Evolutionary conservation across 2,329 filamentous ascomycete genomes (phyloP).

Genomic region (Pseudogymnoascus sp.): DNA sequence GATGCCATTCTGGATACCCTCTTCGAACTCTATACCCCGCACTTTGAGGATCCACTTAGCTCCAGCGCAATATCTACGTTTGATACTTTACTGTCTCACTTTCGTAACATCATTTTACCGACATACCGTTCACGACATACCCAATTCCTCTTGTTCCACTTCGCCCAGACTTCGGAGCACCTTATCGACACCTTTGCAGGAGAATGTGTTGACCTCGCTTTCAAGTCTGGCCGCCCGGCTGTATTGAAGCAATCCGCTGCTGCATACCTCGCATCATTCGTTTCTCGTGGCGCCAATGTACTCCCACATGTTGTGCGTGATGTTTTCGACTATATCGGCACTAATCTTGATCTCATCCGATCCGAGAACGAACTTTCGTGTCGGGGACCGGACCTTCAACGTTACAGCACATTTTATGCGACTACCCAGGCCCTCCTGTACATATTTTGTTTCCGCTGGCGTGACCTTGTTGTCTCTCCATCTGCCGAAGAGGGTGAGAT

Average conservation of each 20-base stretch:
- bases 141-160: slow-evolving; percentile 94
- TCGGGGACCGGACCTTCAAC: slow-evolving; percentile 70
- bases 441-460: slow-evolving; percentile 93
- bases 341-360: slow-evolving; percentile 71
- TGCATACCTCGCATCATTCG: slow-evolving; percentile 90
- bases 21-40: slow-evolving; percentile 72
- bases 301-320: slow-evolving; percentile 68
- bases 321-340: slow-evolving; percentile 72
- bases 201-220: slow-evolving; percentile 65
- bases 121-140: slow-evolving; percentile 89
- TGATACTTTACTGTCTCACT: slow-evolving; percentile 75
- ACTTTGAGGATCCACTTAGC: slow-evolving; percentile 62
- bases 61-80: slow-evolving; percentile 66
- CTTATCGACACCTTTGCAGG: slow-evolving; percentile 79
- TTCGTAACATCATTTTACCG: slow-evolving; percentile 79
- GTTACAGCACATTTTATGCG: slow-evolving; percentile 63
- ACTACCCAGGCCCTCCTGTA: slow-evolving; percentile 64
- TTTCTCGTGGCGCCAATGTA: slow-evolving; percentile 81
- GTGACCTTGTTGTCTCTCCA: slow-evolving; percentile 66
- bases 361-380: slow-evolving; percentile 64
- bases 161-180: slow-evolving; percentile 71
- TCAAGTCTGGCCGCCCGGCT: slow-evolving; percentile 55
- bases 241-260: slow-evolving; percentile 77
- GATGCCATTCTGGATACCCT: slow-evolving; percentile 83
- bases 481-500: slow-evolving; percentile 50